Percentiles rank a stretch among this genome's conserved stretches.
phyloP scores from a whole-genome alignment of 192 early-diverging fungal species.

The Thoreauomyces humboldtii region DNA sequence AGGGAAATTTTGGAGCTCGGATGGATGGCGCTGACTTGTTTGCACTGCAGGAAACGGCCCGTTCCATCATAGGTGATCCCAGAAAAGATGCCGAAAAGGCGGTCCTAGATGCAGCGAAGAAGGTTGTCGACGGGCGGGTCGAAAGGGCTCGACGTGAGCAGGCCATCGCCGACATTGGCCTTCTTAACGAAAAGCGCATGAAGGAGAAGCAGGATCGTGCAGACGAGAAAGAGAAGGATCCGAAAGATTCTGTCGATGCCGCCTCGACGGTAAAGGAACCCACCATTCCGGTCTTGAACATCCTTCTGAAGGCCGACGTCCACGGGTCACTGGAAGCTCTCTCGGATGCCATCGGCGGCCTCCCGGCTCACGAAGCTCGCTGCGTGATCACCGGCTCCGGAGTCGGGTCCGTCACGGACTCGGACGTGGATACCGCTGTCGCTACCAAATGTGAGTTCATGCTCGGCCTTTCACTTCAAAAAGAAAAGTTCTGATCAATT shows the following conservation, averaged over 20 bases:
- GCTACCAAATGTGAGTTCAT: conserved; percentile 30
- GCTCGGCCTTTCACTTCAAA: background rate
- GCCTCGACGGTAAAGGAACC: conserved; percentile 51
- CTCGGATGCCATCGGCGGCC: conserved; percentile 64
- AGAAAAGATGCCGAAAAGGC: conserved; percentile 6
- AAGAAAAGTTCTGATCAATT: background rate
- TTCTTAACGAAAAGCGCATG: conserved; percentile 73
- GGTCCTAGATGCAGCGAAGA: conserved; percentile 68
- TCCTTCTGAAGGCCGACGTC: conserved; percentile 85
- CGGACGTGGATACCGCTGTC: conserved; percentile 69
- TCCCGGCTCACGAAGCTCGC: conserved; percentile 76
- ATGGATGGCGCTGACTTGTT: background rate
- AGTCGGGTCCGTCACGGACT: conserved; percentile 83
- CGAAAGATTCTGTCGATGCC: conserved; percentile 42
- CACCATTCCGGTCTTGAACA: conserved; percentile 45
- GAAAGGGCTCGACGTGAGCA: conserved; percentile 60
- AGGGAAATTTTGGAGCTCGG: background rate
- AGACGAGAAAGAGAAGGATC: background rate
- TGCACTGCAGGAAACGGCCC: background rate
- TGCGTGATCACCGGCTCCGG: conserved; percentile 72
- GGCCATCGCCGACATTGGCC: conserved; percentile 62
- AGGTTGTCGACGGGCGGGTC: conserved; percentile 65
- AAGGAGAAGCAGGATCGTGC: conserved; percentile 12
- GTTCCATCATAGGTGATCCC: background rate
- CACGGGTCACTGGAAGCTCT: conserved; percentile 91